Evolutionary conservation across 2,329 filamentous ascomycete genomes (phyloP).

Genomic region (Fusarium cicatricum): DNA sequence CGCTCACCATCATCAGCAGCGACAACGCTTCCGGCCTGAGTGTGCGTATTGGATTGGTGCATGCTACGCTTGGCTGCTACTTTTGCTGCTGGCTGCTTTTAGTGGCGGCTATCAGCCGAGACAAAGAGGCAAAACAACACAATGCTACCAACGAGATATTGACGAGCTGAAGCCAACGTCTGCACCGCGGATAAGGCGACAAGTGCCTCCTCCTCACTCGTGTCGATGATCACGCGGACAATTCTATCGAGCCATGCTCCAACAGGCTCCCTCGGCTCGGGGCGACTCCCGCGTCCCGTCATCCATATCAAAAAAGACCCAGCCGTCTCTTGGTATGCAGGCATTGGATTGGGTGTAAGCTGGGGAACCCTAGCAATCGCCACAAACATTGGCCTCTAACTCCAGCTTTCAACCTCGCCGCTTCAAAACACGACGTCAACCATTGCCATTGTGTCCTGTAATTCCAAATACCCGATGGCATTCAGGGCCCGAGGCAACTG

Average conservation of each 20-base stretch:
- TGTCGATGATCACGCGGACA: slow-evolving; percentile 5
- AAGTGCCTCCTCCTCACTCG: slow-evolving; percentile 5
- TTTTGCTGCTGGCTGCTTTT: slow-evolving; percentile 2
- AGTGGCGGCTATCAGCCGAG: neutral
- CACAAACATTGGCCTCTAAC: slow-evolving; percentile 10
- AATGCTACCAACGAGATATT: no score
- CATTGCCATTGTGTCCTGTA: slow-evolving; percentile 9
- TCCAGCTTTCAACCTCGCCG: neutral
- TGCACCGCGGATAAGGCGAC: no score
- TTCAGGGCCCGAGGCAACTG: neutral
- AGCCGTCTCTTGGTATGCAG: slow-evolving; percentile 19
- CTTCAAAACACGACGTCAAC: slow-evolving; percentile 4
- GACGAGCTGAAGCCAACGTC: no score
- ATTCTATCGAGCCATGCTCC: slow-evolving; percentile 5
- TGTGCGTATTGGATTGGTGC: slow-evolving; percentile 2
- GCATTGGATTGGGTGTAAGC: neutral
- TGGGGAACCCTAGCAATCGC: slow-evolving; percentile 6
- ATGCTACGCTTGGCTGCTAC: neutral
- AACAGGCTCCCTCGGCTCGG: slow-evolving; percentile 29
- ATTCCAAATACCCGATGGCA: slow-evolving; percentile 6
- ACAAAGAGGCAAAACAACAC: neutral
- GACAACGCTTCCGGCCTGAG: slow-evolving; percentile 10
- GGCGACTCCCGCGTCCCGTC: slow-evolving; percentile 11
- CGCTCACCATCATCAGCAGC: slow-evolving; percentile 6
- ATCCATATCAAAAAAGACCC: neutral